Evolutionary conservation across 148 eudicot genomes (phyloP), one percentile per base, ranked within the genome.

Genomic region (Rhododendron vialii): DNA sequence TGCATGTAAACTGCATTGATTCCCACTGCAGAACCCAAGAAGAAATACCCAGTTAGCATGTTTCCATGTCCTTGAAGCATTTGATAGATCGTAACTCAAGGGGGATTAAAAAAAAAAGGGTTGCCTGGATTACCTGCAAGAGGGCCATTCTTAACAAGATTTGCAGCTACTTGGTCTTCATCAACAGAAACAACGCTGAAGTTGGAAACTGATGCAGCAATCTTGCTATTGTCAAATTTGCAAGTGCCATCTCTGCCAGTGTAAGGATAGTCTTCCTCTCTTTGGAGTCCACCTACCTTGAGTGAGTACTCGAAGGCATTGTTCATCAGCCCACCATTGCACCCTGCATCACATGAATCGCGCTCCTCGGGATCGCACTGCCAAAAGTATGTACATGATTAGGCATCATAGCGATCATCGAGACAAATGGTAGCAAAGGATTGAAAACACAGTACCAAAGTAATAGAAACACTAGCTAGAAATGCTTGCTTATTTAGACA

Each of bases 91-190:
- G 7, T 33, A 67, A 50, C 18, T 78, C 7, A 6, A 24, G 26
- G 51, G 28, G 38, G 36, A 13, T 41, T 41, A 71, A 71, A 71
- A 28, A 11, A 28, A 17, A 14, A 53, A 67, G 47, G 76, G 53
- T 59, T 80, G 76, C 51, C 14, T 30, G 76, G 83, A n/a, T 2
- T 91, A 95, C 98, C 93, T 88, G 98, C 96, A 89, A 95, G 98
- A 84, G 98, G 98, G 57, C 98, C 98, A 83, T 95, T 86, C 85
- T 92, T 91, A 18, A 95, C 96, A 80, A 95, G 83, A 86, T 95
- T 94, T 24, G 98, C 98, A 89, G 98, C 95, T 50, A 95, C 92
- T 85, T 95, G 98, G 26, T 92, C 94, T 79, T 94, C 97, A 81
- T 95, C 92, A 45, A 92, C 71, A 74, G 95, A 84, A 48, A 95